Base-by-base conservation (phyloP, 352 stramenopile genomes). In the Globisporangium spinosum region DNA sequence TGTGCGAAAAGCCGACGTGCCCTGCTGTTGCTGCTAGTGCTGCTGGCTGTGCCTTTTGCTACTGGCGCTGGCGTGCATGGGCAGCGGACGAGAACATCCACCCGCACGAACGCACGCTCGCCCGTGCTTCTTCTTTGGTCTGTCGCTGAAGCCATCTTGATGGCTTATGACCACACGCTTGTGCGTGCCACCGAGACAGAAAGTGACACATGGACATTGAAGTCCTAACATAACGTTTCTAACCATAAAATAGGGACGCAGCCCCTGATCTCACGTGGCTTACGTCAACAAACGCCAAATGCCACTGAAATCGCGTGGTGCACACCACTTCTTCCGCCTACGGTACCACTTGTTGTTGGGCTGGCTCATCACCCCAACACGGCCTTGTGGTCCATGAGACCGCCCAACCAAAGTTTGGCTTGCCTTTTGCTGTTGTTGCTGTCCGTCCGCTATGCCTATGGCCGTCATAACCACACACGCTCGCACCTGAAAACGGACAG, bases 391-490 rank as follows among this genome's bases (percentile, higher is more conserved):
- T 43, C 29, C 45, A 27, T 25, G 47, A 7, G 45, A 34, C 45
- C 2, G 15, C 13, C 15, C 13, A 15, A 4, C 38, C 38, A 20
- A 32, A 32, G 29, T 32, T 32, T 32, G 29, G 38, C 38, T 20
- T 5, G 10, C 13, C 13, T 47, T 38, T 38, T 38, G 32, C 32
- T 38, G 32, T 10, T 10, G 5, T n/a, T n/a, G 40, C 40, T 49
- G 40, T 49, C 40, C 40, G 40, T 49, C 51, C 23, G 22, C 23
- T 20, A n/a, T 10, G 27, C 25, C 27, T 43, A 43, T 47, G 38
- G 40, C 40, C 5, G 60, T 35, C 65, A 70, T 40, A 65, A 58
- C 25, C 32, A 60, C 65, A 70, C 65, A 65, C 64, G 64, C 64
- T 65, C 51, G 60, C 58, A 58, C 62, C 62, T 68, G 53, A 38